phyloP scores from a whole-genome alignment of 176 grass and related monocot genomes.

The Olyra latifolia region DNA sequence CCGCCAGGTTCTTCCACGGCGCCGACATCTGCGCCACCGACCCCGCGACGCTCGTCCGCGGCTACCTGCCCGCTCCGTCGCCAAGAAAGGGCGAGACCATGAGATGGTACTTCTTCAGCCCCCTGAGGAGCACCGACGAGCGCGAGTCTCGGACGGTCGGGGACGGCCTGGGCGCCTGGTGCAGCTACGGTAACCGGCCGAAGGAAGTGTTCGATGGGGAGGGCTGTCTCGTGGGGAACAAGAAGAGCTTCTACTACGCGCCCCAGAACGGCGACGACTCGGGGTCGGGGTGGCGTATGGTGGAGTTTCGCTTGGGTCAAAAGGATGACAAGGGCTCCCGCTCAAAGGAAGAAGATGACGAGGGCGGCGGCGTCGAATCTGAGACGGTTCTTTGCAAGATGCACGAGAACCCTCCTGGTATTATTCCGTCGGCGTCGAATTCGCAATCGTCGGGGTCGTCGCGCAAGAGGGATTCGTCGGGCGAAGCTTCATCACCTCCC shows the following conservation, averaged over 20 bases:
- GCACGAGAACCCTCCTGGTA: not conserved
- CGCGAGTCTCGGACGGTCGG: not conserved
- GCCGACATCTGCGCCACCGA: not conserved
- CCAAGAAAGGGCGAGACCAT: not conserved
- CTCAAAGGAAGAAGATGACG: too few relatives aligned
- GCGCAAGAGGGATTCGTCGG: not conserved
- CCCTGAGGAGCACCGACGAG: not conserved
- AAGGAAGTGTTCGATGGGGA: not conserved
- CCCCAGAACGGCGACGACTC: not conserved
- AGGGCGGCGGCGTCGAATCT: too few relatives aligned
- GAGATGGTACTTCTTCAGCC: conserved; percentile 8
- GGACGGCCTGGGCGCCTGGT: conserved; percentile 15
- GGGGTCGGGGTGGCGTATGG: not conserved
- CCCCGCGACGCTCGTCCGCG: not conserved
- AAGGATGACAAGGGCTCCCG: too few relatives aligned
- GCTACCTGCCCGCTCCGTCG: not conserved
- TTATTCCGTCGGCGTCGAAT: not conserved
- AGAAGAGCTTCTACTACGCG: not conserved
- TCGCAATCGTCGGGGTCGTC: not conserved
- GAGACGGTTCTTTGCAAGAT: conserved; percentile 20
- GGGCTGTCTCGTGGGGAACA: not conserved
- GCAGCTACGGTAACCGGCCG: not conserved
- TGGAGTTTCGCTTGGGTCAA: not conserved
- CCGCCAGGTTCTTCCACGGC: not conserved
- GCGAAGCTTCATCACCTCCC: not conserved